Percentiles rank a stretch among this genome's conserved stretches.
phyloP scores from a whole-genome alignment of 148 eudicot genomes.

The Nyssa sinensis region DNA sequence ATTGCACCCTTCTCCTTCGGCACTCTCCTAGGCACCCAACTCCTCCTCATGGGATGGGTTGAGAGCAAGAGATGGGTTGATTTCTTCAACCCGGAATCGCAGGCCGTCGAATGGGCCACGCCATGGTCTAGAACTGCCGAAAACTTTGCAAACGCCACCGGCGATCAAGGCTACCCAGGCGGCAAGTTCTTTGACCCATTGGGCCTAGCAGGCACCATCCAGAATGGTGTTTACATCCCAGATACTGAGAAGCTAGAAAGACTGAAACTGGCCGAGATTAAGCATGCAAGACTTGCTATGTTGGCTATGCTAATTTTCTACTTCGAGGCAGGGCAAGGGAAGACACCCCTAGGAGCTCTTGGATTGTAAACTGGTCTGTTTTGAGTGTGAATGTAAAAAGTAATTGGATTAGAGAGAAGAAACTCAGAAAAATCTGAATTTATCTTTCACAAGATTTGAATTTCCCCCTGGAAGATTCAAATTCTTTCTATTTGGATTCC shows the following conservation, averaged over 20 bases:
- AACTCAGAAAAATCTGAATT: not conserved
- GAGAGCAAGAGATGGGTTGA: constrained; percentile 99
- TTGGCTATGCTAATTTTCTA: constrained; percentile 87
- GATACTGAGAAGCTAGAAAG: constrained; percentile 84
- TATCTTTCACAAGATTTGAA: not conserved
- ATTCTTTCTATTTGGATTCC: not conserved
- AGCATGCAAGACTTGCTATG: constrained; percentile 96
- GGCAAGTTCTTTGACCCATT: constrained; percentile 96
- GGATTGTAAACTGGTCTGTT: constrained; percentile 48
- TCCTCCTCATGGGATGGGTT: constrained; percentile 97
- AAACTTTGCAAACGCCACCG: constrained; percentile 80
- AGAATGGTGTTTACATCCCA: constrained; percentile 63
- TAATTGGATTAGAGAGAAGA: constrained; percentile 3
- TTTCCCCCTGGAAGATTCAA: not conserved
- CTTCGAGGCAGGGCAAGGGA: constrained; percentile 98
- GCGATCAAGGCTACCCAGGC: constrained; percentile 94
- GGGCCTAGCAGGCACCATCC: constrained; percentile 56
- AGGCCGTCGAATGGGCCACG: constrained; percentile 96
- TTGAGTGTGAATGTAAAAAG: constrained; percentile 21
- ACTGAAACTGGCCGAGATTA: constrained; percentile 88
- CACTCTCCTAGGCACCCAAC: constrained; percentile 85
- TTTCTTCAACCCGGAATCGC: constrained; percentile 91
- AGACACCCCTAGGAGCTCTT: constrained; percentile 92
- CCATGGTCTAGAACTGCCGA: constrained; percentile 92
- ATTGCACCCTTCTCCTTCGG: constrained; percentile 89